These are phyloP conservation scores for Raddia guianensis DNA, from an alignment of 176 grass and related monocot species.

Conservation along the genomic window DNA sequence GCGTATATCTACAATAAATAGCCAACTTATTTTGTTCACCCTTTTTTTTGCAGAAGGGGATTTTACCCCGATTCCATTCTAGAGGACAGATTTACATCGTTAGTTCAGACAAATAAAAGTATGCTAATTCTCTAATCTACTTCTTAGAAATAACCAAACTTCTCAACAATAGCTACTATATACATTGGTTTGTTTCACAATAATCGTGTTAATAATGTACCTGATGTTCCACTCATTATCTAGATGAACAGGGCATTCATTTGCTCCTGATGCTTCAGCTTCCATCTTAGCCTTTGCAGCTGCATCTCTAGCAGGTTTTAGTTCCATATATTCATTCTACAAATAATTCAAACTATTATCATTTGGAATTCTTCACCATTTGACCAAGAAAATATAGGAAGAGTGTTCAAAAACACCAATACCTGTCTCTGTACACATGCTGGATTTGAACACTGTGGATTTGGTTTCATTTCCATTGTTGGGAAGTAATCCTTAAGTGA, in stretches of 20 bases:
- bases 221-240: conserved; percentile 99
- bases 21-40: no score
- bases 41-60: no score
- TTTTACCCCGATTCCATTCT: no score
- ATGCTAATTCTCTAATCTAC: conserved; percentile 26
- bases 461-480: conserved; percentile 97
- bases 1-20: conserved; percentile 6
- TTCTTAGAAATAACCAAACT: not conserved
- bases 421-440: conserved; percentile 95
- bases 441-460: conserved; percentile 92
- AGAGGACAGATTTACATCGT: no score
- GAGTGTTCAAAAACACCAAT: not conserved
- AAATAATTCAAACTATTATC: conserved; percentile 31
- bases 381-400: conserved; percentile 1
- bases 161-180: not conserved
- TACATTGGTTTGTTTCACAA: not conserved
- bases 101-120: not conserved
- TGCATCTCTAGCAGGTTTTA: conserved; percentile 90
- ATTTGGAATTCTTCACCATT: conserved; percentile 15
- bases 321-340: conserved; percentile 79
- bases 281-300: conserved; percentile 85
- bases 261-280: conserved; percentile 63
- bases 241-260: conserved; percentile 70
- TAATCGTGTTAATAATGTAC: conserved; percentile 35
- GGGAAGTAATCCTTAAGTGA: conserved; percentile 97